Evolutionary conservation across 805 yeast species (phyloP), one percentile per base, ranked within the genome.

Genomic region (Yueomyces sp.): DNA sequence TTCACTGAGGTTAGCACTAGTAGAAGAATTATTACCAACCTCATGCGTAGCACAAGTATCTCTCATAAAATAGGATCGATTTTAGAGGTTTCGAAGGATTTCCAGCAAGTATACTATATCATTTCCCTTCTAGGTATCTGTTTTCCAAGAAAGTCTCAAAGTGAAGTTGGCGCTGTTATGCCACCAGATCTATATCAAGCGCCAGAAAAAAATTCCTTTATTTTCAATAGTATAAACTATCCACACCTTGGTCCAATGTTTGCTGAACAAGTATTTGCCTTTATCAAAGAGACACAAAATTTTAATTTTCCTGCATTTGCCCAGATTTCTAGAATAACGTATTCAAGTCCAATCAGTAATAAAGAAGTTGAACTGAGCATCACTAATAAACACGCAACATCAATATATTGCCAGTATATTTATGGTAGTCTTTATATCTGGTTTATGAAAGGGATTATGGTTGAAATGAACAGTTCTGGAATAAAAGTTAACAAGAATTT

Each of bases 121-220:
- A 37, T 52, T 7, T 52, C 50, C 39, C 31, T 54, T 27, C 38
- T 55, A 11, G 43, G 51, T 4, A 49, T 49, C 38, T 45, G 52
- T 33, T 52, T 54, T 38, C 54, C 54, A 0, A 43, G 50, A 19
- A 48, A 46, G 31, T 44, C 46, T 26, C 38, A 33, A 30, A 43
- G 45, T 19, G 42, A 36, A 30, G 45, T 45, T 19, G 51, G 48
- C 3, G 46, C 45, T 9, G 44, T 46, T 4, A 40, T 44, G 19
- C 48, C 48, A 28, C 56, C 53, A 28, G 27, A 33, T 4, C 26
- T 54, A 29, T 55, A 57, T 57, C 41, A 43, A 9, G 52, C 48
- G 9, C 29, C 34, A 4, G 37, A 37, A 5, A 45, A 45, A 43
- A 50, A 48, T 30, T 44, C 42, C 4, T 33, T 31, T 4, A 47